Percentiles rank a stretch among this genome's conserved stretches.
phyloP scores from a whole-genome alignment of 1,284 basidiomycete genomes.

The Taiwanofungus camphoratus region DNA sequence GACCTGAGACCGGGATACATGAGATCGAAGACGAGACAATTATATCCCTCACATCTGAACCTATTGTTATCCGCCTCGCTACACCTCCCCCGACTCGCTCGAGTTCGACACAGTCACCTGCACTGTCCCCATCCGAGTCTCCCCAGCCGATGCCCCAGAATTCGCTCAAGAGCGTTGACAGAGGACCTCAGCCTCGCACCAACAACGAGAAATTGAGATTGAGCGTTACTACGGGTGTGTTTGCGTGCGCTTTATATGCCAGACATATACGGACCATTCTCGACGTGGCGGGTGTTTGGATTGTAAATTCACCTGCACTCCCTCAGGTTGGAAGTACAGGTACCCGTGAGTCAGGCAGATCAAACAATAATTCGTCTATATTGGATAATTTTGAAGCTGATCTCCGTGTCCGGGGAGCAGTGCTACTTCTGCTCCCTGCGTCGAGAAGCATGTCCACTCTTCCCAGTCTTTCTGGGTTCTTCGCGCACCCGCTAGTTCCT shows the following conservation, averaged over 20 bases:
- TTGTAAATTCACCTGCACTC: constrained; percentile 24
- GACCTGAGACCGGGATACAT: not conserved
- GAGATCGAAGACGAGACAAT: constrained; percentile 39
- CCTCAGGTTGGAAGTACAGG: not conserved
- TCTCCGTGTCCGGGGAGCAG: constrained; percentile 42
- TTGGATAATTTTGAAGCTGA: constrained; percentile 32
- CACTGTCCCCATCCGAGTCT: not conserved
- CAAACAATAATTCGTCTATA: constrained; percentile 16
- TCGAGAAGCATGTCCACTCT: constrained; percentile 3
- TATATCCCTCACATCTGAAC: constrained; percentile 51
- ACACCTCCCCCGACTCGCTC: constrained; percentile 32
- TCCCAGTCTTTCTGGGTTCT: constrained; percentile 37
- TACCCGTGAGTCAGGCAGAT: constrained; percentile 1
- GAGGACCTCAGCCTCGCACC: not conserved
- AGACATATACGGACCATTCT: constrained; percentile 46
- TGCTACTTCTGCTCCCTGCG: constrained; percentile 42
- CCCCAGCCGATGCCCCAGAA: not conserved
- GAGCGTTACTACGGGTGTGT: constrained; percentile 38
- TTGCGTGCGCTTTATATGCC: constrained; percentile 47
- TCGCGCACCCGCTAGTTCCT: constrained; percentile 50
- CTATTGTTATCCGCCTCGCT: constrained; percentile 49
- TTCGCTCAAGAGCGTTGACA: not conserved
- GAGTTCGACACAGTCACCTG: not conserved
- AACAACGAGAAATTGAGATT: constrained; percentile 17
- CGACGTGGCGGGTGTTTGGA: constrained; percentile 35